phyloP scores from a whole-genome alignment of 306 rosid genomes.

The Castanospermum australe region DNA sequence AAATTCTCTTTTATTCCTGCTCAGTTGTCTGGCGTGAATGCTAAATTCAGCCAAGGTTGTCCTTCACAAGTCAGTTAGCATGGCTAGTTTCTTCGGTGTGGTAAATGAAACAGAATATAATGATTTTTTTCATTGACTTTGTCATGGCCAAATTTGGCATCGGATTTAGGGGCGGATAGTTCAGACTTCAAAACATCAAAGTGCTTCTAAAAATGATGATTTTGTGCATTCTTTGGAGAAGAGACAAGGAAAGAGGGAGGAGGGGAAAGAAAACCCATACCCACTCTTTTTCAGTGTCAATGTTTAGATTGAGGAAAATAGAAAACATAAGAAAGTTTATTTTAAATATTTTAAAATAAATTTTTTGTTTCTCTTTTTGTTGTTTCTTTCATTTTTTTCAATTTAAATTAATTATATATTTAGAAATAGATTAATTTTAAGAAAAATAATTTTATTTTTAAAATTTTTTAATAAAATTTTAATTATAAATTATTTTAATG shows the following conservation, averaged over 20 bases:
- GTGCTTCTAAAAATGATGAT: background rate
- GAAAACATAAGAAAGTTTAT: no score
- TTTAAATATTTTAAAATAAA: no score
- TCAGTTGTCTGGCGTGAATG: constrained; percentile 27
- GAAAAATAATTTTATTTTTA: no score
- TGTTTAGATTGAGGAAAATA: no score
- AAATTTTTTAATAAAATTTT: no score
- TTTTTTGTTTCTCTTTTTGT: no score
- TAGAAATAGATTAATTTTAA: no score
- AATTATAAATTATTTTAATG: no score
- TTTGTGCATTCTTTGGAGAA: background rate
- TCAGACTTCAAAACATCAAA: background rate
- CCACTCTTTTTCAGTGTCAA: no score
- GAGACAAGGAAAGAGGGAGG: background rate
- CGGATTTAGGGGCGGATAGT: background rate
- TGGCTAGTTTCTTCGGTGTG: background rate
- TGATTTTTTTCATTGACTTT: background rate
- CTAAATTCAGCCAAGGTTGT: constrained; percentile 23
- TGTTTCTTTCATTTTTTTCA: no score
- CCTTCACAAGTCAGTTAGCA: constrained; percentile 13
- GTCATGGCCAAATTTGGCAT: background rate
- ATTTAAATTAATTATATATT: no score
- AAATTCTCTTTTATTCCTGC: constrained; percentile 6
- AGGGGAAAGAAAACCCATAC: background rate
- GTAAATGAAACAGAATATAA: background rate